These are phyloP conservation scores for Aquanectria penicillioides DNA, from an alignment of 2,329 filamentous ascomycete species.

Conservation along the genomic window DNA sequence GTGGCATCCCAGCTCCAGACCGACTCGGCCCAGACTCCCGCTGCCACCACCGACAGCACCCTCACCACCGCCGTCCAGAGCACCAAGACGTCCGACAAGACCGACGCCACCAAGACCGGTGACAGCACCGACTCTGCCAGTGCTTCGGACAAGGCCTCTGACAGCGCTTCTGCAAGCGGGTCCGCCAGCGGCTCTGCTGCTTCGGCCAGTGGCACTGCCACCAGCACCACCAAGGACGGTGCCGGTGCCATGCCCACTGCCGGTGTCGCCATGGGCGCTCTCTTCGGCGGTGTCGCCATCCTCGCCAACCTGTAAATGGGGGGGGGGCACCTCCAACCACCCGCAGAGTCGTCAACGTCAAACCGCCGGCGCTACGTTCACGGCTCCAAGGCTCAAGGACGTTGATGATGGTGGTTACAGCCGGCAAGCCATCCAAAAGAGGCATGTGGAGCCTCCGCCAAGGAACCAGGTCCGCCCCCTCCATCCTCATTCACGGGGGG, in stretches of 20 bases:
- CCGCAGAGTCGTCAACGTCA: not conserved
- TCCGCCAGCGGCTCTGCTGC: conserved; percentile 42
- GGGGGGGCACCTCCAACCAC: not conserved
- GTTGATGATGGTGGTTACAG: not conserved
- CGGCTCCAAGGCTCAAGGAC: too few species aligned
- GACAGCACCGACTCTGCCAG: conserved; percentile 7
- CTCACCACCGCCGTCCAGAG: not conserved
- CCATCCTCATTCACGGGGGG: too few species aligned
- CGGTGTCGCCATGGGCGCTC: conserved; percentile 56
- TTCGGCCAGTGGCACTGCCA: not conserved
- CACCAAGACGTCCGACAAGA: conserved; percentile 17
- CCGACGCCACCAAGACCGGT: conserved; percentile 20
- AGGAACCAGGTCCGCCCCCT: too few species aligned
- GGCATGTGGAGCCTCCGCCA: conserved; percentile 2
- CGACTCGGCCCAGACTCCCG: not conserved
- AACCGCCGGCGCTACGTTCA: too few species aligned
- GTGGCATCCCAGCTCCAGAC: not conserved
- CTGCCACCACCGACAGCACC: not conserved
- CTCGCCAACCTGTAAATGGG: conserved; percentile 55
- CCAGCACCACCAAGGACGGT: conserved; percentile 33
- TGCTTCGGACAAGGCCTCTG: conserved; percentile 8
- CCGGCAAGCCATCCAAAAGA: too few species aligned
- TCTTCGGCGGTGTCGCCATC: conserved; percentile 58
- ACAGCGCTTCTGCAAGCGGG: conserved; percentile 36
- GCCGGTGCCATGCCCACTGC: conserved; percentile 52